Conservation (phyloP, 2,329 filamentous ascomycete species). For the Alternaria consortialis region DNA sequence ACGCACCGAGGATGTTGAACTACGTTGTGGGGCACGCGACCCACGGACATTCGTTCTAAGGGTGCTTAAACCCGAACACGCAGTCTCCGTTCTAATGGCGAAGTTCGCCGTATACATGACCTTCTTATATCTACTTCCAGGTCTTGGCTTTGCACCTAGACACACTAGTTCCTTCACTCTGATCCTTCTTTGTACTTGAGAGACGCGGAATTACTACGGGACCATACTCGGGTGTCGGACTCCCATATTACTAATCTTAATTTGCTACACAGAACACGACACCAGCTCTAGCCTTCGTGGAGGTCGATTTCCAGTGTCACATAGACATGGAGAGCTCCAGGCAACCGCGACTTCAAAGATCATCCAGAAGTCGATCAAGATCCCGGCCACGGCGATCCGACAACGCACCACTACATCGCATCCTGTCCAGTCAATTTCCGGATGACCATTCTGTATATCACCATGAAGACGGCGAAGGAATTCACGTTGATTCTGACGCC, state of each 20-base stretch:
- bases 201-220: not conserved
- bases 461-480: constrained; percentile 40
- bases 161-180: not conserved
- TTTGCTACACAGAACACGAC: not conserved
- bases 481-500: constrained; percentile 31
- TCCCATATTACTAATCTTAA: not conserved
- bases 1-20: constrained; percentile 2
- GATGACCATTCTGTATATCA: constrained; percentile 50
- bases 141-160: not conserved
- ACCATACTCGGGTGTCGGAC: not conserved
- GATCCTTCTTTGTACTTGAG: not conserved
- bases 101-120: not conserved
- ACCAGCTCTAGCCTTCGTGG: not conserved
- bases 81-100: not conserved
- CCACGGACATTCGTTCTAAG: not conserved
- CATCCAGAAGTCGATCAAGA: constrained; percentile 33
- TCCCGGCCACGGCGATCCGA: constrained; percentile 34
- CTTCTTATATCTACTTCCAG: not conserved
- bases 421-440: constrained; percentile 43
- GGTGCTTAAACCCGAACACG: constrained; percentile 13
- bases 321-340: constrained; percentile 9
- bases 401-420: constrained; percentile 35
- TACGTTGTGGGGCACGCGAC: constrained; percentile 4
- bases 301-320: not conserved
- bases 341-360: not conserved